Base-by-base conservation (phyloP, 345 rosid species). In the Linum lewisii region DNA sequence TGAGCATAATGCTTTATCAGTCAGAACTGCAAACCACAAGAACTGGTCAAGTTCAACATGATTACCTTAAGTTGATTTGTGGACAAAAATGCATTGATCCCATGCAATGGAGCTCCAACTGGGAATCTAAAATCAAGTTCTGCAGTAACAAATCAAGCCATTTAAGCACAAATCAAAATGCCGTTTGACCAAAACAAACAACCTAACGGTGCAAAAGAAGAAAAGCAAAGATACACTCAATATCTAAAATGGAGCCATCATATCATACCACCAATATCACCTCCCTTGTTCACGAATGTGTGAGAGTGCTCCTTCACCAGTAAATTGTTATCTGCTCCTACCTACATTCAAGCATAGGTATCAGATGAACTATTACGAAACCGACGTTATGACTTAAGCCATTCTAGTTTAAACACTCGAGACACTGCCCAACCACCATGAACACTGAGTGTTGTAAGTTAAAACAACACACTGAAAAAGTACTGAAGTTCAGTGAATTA, bases 251-350 rank as follows among this genome's bases (percentile, higher is more conserved):
- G 24, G 45, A 60, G 61, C 16, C 69, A 47, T 13, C 69, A 47
- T 71, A 47, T 13, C 69, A 47, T 71, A 87, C 99, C 99, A 49
- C 99, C 99, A 76, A 89, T 77, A 32, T 79, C 72, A 47, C 97
- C 86, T 23, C 87, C 91, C 71, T 83, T 89, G 81, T 93, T 93
- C 32, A 93, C 94, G 66, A 93, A 93, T 45, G 99, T 89, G 71
- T 93, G 99, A 73, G 97, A 85, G 55, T 93, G 99, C 65, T 93
- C 95, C 79, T 89, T 93, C 78, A 85, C 83, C 29, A 93, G 97
- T 58, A 93, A 80, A 74, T 86, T 93, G 75, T 85, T 67, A 20
- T 89, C 91, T 26, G 97, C 95, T 52, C 97, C 99, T 44, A 87
- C 97, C 98, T 88, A 62, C 34, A 63, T 42, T 32, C 54, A 67